phyloP scores from a whole-genome alignment of 208 protist species.

The Tritrichomonas musculus region DNA sequence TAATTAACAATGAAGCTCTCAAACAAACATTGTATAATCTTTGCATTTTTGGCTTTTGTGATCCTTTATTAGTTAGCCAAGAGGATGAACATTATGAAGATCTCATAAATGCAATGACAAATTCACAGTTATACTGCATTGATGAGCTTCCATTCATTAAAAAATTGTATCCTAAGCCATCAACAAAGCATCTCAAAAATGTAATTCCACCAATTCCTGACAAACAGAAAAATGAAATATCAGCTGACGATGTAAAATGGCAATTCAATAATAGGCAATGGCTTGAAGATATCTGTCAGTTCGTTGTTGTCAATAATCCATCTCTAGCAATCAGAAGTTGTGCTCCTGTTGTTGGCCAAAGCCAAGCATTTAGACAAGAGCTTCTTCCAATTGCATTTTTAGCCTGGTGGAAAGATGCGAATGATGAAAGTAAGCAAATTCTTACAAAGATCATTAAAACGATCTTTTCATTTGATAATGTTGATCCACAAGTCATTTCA shows the following conservation, averaged over 20 bases:
- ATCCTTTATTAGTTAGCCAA: not conserved
- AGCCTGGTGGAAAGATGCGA: not conserved
- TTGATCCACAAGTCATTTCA: not conserved
- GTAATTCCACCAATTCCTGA: not conserved
- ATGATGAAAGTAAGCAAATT: too few species aligned
- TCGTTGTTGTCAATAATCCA: not conserved
- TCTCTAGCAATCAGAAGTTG: not conserved
- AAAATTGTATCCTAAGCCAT: not conserved
- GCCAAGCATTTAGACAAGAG: not conserved
- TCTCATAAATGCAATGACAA: not conserved
- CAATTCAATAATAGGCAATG: not conserved
- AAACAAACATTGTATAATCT: not conserved
- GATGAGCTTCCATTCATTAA: not conserved
- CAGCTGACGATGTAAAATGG: not conserved
- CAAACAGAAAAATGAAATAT: not conserved
- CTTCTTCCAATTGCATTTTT: conserved; percentile 16
- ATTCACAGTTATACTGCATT: not conserved
- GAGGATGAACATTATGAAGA: not conserved
- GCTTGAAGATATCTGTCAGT: not conserved
- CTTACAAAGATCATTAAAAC: not conserved
- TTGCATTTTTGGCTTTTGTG: not conserved
- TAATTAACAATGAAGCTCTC: not conserved
- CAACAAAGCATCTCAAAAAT: not conserved
- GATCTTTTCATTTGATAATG: not conserved
- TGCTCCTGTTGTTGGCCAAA: not conserved